A percentile compares a stretch with the other conserved stretches of the same genome.
These are phyloP conservation scores for Metarhizium humberi DNA, from an alignment of 2,329 filamentous ascomycete species.

Conservation along the genomic window DNA sequence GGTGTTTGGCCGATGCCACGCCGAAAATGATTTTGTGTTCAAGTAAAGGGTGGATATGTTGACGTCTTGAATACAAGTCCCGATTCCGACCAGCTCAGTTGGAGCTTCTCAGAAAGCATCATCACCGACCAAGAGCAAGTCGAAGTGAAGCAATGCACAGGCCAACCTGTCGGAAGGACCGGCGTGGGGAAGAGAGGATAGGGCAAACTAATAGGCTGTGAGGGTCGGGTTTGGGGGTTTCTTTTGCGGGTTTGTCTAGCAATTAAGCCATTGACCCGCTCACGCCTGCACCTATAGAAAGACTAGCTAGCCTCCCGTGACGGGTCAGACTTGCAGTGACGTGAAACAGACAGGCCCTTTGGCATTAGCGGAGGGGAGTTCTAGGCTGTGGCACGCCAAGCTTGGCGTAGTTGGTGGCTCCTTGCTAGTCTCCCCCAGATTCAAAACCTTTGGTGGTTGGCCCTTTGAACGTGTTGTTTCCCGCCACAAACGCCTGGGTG, in stretches of 20 bases:
- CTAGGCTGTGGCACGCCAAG: neutral
- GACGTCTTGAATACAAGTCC: neutral
- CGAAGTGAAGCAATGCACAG: neutral
- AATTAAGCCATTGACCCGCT: neutral
- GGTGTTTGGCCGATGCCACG: neutral
- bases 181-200: neutral
- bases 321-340: neutral
- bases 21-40: neutral
- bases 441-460: neutral
- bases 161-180: neutral
- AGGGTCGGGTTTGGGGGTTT: neutral
- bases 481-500: neutral
- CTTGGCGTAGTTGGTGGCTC: neutral
- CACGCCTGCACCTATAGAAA: neutral
- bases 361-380: neutral
- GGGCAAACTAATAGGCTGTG: neutral
- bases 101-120: neutral
- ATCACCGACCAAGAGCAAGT: neutral
- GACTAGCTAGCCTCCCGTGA: neutral
- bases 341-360: neutral
- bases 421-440: neutral
- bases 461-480: neutral
- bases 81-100: neutral
- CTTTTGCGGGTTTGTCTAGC: neutral
- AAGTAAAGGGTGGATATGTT: neutral